These are phyloP conservation scores for Pleurotus tuoliensis DNA, from an alignment of 768 basidiomycete species.

Conservation along the genomic window DNA sequence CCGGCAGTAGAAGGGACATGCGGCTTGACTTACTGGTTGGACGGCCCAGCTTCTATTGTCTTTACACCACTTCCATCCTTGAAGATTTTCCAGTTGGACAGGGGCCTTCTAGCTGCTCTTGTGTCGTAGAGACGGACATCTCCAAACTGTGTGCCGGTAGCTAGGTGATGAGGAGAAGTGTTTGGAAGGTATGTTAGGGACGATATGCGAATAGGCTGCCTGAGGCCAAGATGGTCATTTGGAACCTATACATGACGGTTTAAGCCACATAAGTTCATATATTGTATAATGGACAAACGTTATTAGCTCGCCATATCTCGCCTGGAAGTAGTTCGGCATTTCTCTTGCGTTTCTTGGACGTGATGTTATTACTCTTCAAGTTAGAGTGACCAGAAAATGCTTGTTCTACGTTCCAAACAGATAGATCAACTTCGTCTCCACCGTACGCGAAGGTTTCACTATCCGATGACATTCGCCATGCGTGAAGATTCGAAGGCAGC, in stretches of 20 bases:
- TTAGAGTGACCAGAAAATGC: conserved; percentile 34
- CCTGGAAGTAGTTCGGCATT: conserved; percentile 56
- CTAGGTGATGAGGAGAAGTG: conserved; percentile 41
- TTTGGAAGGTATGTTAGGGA: conserved; percentile 55
- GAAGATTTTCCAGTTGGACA: conserved; percentile 61
- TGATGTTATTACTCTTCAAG: conserved; percentile 15
- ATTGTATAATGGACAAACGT: conserved; percentile 39
- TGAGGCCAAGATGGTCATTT: conserved; percentile 72
- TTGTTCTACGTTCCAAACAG: conserved; percentile 70
- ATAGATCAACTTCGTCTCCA: conserved; percentile 83
- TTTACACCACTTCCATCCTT: conserved; percentile 61
- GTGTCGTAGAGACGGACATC: conserved; percentile 77
- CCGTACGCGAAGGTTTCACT: conserved; percentile 69
- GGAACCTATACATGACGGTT: conserved; percentile 43
- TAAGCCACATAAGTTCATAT: not conserved
- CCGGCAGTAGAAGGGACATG: too few relatives aligned
- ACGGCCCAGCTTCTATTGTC: conserved; percentile 50
- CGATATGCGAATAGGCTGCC: conserved; percentile 76
- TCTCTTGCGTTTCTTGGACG: conserved; percentile 56
- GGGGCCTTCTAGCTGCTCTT: conserved; percentile 61
- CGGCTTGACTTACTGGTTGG: conserved; percentile 53
- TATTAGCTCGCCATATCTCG: conserved; percentile 84
- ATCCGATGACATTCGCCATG: conserved; percentile 58
- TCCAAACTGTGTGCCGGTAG: conserved; percentile 73
- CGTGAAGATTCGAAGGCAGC: conserved; percentile 66